These are phyloP conservation scores for Fusarium papillatum DNA, from an alignment of 2,329 filamentous ascomycete genomes.

Conservation along the genomic window DNA sequence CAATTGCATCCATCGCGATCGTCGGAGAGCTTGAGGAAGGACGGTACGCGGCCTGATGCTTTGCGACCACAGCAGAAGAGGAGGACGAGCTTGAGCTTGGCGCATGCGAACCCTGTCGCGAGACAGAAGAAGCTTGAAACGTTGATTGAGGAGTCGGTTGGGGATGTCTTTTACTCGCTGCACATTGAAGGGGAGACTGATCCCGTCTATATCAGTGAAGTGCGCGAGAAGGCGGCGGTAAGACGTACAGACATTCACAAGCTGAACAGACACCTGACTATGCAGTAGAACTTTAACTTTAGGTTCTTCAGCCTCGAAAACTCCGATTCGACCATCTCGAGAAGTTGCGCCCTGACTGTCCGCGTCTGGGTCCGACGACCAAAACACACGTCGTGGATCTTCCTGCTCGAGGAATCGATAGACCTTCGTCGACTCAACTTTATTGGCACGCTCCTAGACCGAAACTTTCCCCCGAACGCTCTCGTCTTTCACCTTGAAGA, in stretches of 20 bases:
- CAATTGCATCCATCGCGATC: slow-evolving; percentile 69
- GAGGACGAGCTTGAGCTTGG: slow-evolving; percentile 64
- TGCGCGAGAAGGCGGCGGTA: slow-evolving; percentile 80
- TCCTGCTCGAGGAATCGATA: slow-evolving; percentile 80
- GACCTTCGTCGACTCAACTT: slow-evolving; percentile 83
- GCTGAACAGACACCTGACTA: slow-evolving; percentile 6
- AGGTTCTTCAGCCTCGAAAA: slow-evolving; percentile 82
- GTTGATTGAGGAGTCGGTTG: slow-evolving; percentile 78
- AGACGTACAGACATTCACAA: slow-evolving; percentile 13
- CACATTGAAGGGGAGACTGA: slow-evolving; percentile 76
- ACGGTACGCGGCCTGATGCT: slow-evolving; percentile 53
- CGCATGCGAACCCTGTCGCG: slow-evolving; percentile 58
- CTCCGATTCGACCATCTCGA: slow-evolving; percentile 73
- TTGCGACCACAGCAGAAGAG: slow-evolving; percentile 51
- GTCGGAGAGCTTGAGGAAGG: slow-evolving; percentile 62
- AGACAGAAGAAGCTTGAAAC: slow-evolving; percentile 84
- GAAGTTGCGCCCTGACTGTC: slow-evolving; percentile 74
- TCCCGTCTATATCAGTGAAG: slow-evolving; percentile 92
- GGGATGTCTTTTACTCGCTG: slow-evolving; percentile 91
- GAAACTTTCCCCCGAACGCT: slow-evolving; percentile 84
- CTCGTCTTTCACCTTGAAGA: slow-evolving; percentile 89
- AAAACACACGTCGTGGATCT: slow-evolving; percentile 63
- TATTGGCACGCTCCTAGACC: slow-evolving; percentile 78
- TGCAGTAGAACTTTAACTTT: slow-evolving; percentile 83
- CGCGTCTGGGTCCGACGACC: slow-evolving; percentile 80